Base-by-base conservation (phyloP, 73 alveolate species). In the Breviolum minutum region DNA sequence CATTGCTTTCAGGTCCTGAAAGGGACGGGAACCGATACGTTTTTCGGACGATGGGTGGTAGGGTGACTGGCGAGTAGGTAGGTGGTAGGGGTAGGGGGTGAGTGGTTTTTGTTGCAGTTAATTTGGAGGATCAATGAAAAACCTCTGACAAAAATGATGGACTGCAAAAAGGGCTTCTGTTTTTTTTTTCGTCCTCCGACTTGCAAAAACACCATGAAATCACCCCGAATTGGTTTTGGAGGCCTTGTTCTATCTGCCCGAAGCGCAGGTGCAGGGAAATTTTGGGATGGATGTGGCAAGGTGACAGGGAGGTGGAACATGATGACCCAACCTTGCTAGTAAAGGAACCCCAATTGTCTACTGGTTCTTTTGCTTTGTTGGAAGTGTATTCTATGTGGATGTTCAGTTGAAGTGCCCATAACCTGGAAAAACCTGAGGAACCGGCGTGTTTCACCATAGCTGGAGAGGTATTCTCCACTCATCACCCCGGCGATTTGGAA, bases 161-260 rank as follows among this genome's bases (percentile, higher is more conserved):
- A 40, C 54, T 40, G 54, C 54, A 40, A 40, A 40, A 40, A 40
- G 5, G 54, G 54, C 54, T 40, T 40, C 54, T 40, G 54, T 40
- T 40, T 40, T n/a, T n/a, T n/a, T n/a, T n/a, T n/a, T n/a, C n/a
- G n/a, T n/a, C n/a, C n/a, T n/a, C n/a, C n/a, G n/a, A n/a, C n/a
- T n/a, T n/a, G n/a, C n/a, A n/a, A n/a, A n/a, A 40, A 40, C 54
- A 40, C 54, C 54, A 40, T 40, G 0, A 40, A 40, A 40, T 40
- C 54, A 40, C 54, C 54, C 54, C 54, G n/a, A 13, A 13, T 30
- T 77, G 87, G 87, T 20, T 8, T 63, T 11, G 68, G 66, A 73
- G 87, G 99, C 93, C 76, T 60, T 94, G 76, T 95, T 82, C 88
- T 82, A 62, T 66, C 73, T 95, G 94, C 99, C 99, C 8, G 99